Base-by-base conservation (phyloP, 495 filamentous ascomycete species). In the Tirmania nivea region DNA sequence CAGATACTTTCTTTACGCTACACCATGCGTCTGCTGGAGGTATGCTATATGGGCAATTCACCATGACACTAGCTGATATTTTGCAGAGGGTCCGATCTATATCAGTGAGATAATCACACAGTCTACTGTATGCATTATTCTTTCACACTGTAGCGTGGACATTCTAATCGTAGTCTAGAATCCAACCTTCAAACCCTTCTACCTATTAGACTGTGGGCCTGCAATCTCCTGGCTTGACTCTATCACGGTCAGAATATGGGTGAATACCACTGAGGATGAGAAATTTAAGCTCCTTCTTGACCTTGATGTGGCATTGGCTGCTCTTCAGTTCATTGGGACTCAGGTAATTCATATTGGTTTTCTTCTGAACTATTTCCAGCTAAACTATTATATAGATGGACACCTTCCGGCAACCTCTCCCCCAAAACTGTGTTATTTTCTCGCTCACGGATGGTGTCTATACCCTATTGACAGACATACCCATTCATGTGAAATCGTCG, bases 371-470 rank as follows among this genome's bases (percentile, higher is more conserved):
- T 31, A 31, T 31, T 31, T 31, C 25, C 4, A 79, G 73, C 65
- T 78, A 31, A 31, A 31, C 25, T 3, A 7, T 31, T 31, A 31
- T 31, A 31, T 31, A 31, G 25, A 0, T 31, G 25, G 81, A 52
- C 73, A 76, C 77, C 0, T 68, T 97, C 35, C 80, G 75, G 53
- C 79, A 86, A 37, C 78, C 83, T n/a, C 76, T 94, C 47, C 84
- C 86, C 3, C 69, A 73, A 0, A 97, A 97, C 64, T 84, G 80
- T 53, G 72, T 95, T 19, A 69, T 96, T 14, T 94, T 94, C 60
- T 81, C 89, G 63, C 77, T 96, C 51, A 68, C 78, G 96, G 85
- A 54, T 65, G 90, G 90, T 34, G 77, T 93, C 12, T 97, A 95
- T 68, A 86, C 84, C 25, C 76, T 70, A 57, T 69, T 81, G 53